Evolutionary conservation across 768 basidiomycete genomes (phyloP).

Genomic region (Boletus tomentosulus): DNA sequence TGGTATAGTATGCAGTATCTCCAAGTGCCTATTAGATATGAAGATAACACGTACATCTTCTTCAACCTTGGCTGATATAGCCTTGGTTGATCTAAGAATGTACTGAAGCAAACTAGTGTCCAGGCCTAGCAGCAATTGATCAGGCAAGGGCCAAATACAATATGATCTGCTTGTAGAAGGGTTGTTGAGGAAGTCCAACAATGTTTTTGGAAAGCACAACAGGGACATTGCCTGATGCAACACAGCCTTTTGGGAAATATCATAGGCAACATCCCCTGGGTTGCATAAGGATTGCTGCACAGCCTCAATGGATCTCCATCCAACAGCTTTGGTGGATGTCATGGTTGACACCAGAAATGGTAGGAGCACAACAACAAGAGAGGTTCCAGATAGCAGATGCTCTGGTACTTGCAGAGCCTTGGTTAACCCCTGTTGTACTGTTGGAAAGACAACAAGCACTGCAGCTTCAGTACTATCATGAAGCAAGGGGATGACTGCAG

Average conservation of each 20-base stretch:
- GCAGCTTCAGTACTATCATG: constrained; percentile 48
- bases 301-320: constrained; percentile 12
- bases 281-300: constrained; percentile 3
- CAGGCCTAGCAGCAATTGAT: constrained; percentile 27
- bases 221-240: constrained; percentile 28
- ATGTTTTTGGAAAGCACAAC: constrained; percentile 43
- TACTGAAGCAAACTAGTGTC: constrained; percentile 43
- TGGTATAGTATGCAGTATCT: constrained; percentile 45
- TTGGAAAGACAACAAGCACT: constrained; percentile 53
- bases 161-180: constrained; percentile 37
- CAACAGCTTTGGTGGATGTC: constrained; percentile 10
- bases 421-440: constrained; percentile 32
- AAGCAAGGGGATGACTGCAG: constrained; percentile 43
- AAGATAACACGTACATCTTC: constrained; percentile 52
- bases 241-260: constrained; percentile 8
- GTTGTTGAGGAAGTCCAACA: constrained; percentile 45
- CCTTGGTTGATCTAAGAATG: constrained; percentile 43
- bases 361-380: constrained; percentile 25
- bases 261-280: neutral
- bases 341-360: constrained; percentile 21
- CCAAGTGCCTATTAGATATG: constrained; percentile 57
- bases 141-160: constrained; percentile 44
- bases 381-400: constrained; percentile 10
- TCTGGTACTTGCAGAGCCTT: constrained; percentile 41
- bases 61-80: constrained; percentile 35